Evolutionary conservation across 257 asterid species (phyloP).

Genomic region (Solanum lycopersicoides): DNA sequence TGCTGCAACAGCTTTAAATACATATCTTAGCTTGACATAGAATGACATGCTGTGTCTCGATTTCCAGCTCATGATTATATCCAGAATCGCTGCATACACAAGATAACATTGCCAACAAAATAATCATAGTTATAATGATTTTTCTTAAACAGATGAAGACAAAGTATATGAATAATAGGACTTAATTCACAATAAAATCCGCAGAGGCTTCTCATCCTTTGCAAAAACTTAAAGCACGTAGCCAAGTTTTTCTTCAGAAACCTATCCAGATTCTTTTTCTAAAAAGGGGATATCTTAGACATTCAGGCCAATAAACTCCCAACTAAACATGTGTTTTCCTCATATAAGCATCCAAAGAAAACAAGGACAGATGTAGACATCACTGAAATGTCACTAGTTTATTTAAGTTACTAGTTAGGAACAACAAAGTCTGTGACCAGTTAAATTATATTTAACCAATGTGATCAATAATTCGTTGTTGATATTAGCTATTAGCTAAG

Average conservation of each 20-base stretch:
- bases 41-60: slow-evolving; percentile 79
- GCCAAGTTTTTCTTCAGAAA: not conserved
- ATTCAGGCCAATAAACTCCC: not conserved
- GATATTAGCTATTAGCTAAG: not conserved
- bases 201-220: not conserved
- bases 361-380: not conserved
- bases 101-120: not conserved
- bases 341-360: not conserved
- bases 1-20: slow-evolving; percentile 65
- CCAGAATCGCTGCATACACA: slow-evolving; percentile 67
- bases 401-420: not conserved
- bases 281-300: not conserved
- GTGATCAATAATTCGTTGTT: not conserved
- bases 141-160: not conserved
- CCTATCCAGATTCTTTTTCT: not conserved
- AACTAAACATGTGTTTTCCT: not conserved
- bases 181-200: not conserved
- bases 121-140: not conserved
- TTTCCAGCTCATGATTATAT: slow-evolving; percentile 75
- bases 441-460: not conserved
- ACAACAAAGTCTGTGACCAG: not conserved
- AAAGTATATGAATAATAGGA: not conserved
- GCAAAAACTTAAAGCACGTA: not conserved
- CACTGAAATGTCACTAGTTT: not conserved
- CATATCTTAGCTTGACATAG: slow-evolving; percentile 83